A percentile compares a stretch with the other conserved stretches of the same genome.
These are phyloP conservation scores for Penicillium taxi DNA, from an alignment of 495 filamentous ascomycete species.

Conservation along the genomic window DNA sequence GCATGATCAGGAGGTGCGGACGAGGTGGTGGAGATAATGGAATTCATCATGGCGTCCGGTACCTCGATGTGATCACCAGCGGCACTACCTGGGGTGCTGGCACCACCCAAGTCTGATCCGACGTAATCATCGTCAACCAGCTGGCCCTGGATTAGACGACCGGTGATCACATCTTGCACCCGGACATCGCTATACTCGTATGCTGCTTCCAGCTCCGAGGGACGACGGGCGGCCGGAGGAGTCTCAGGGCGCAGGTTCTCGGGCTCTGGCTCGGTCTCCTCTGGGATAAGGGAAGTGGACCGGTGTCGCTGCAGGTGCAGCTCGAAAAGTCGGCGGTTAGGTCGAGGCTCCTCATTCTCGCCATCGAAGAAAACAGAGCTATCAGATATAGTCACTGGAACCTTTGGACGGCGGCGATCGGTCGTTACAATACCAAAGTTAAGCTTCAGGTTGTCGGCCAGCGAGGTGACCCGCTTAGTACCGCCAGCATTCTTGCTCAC, in stretches of 20 bases:
- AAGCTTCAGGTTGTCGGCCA: constrained; percentile 92
- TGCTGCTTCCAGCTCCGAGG: constrained; percentile 41
- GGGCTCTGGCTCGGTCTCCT: constrained; percentile 10
- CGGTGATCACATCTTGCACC: constrained; percentile 84
- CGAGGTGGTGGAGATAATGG: constrained; percentile 55
- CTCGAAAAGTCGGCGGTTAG: constrained; percentile 27
- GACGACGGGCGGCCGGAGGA: constrained; percentile 30
- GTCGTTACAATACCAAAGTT: constrained; percentile 97
- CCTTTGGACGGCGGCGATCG: constrained; percentile 61
- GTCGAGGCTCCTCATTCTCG: constrained; percentile 29
- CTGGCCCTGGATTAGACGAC: constrained; percentile 88
- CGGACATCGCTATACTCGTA: constrained; percentile 78
- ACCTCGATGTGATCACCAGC: constrained; percentile 25
- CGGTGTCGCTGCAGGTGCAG: constrained; percentile 20
- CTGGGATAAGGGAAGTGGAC: constrained; percentile 13
- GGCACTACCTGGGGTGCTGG: constrained; percentile 32
- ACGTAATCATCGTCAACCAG: constrained; percentile 92
- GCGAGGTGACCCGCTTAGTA: constrained; percentile 92
- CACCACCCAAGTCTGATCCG: constrained; percentile 56
- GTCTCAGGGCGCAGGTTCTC: constrained; percentile 27
- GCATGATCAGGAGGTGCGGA: constrained; percentile 50
- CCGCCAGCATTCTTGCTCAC: constrained; percentile 98
- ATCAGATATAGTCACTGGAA: constrained; percentile 52
- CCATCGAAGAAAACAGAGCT: constrained; percentile 52
- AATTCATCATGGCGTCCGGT: constrained; percentile 56